Evolutionary conservation across 1,284 basidiomycete species (phyloP).

Genomic region (Ganoderma lucidum): DNA sequence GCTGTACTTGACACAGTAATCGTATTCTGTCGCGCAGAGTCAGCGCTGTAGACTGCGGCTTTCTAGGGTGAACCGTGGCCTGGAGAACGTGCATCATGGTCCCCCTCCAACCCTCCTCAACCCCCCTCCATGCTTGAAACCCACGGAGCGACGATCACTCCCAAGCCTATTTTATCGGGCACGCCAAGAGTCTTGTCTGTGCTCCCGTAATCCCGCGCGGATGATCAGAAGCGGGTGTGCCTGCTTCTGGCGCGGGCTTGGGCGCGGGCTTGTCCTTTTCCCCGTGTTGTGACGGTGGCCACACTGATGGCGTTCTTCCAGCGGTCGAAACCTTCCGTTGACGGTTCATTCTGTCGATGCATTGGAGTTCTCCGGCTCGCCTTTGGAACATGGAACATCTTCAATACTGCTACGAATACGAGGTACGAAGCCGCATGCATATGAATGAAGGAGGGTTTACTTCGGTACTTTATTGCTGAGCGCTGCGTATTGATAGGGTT

Average conservation of each 20-base stretch:
- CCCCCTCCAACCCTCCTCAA: background rate
- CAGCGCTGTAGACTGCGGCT: background rate
- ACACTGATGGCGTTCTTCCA: background rate
- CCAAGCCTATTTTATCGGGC: background rate
- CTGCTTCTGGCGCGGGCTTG: background rate
- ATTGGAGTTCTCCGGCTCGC: background rate
- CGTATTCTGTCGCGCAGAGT: background rate
- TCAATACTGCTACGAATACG: background rate
- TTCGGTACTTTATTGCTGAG: background rate
- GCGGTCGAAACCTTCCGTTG: background rate
- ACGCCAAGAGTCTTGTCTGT: conserved; percentile 2
- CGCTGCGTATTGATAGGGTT: background rate
- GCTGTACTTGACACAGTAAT: conserved; percentile 5
- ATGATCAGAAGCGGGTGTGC: background rate
- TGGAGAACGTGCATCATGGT: background rate
- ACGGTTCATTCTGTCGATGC: background rate
- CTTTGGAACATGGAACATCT: background rate
- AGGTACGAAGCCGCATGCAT: background rate
- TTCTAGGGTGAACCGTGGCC: background rate
- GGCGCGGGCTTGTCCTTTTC: conserved; percentile 12
- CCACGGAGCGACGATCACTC: background rate
- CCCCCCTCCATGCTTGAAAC: background rate
- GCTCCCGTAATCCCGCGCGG: background rate
- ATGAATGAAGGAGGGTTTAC: background rate
- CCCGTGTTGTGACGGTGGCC: background rate